Conservation (phyloP, 148 eudicot species). For the Chenopodium berlandieri region DNA sequence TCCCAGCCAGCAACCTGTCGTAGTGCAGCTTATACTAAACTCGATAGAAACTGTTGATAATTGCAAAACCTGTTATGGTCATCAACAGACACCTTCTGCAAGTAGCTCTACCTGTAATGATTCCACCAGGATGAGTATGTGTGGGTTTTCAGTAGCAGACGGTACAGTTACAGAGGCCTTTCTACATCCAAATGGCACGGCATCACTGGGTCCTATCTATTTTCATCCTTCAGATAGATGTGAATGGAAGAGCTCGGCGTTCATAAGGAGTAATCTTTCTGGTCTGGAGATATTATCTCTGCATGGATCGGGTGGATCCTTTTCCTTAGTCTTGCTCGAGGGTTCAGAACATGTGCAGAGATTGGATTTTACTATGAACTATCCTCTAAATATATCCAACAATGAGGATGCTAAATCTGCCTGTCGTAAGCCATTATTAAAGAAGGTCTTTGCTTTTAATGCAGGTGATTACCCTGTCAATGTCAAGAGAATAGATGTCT, state of each 20-base stretch:
- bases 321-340: constrained; percentile 60
- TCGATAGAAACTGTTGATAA: constrained; percentile 49
- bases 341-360: constrained; percentile 45
- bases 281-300: constrained; percentile 79
- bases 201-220: constrained; percentile 65
- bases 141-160: constrained; percentile 61
- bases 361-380: constrained; percentile 57
- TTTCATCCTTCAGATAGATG: constrained; percentile 80
- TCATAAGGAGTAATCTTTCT: constrained; percentile 79
- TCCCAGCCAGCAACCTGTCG: constrained; percentile 63
- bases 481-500: constrained; percentile 56
- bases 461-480: constrained; percentile 64
- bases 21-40: constrained; percentile 70
- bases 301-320: constrained; percentile 71
- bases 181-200: constrained; percentile 61
- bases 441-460: constrained; percentile 62
- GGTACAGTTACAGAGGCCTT: constrained; percentile 59
- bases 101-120: constrained; percentile 39
- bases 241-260: constrained; percentile 76
- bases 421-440: constrained; percentile 51
- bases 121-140: constrained; percentile 38
- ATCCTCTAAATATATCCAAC: constrained; percentile 37
- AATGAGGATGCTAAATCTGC: constrained; percentile 25
- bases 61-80: constrained; percentile 44
- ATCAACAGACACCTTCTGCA: constrained; percentile 45